phyloP scores from a whole-genome alignment of 2,329 filamentous ascomycete genomes.

The Colletotrichum lini region DNA sequence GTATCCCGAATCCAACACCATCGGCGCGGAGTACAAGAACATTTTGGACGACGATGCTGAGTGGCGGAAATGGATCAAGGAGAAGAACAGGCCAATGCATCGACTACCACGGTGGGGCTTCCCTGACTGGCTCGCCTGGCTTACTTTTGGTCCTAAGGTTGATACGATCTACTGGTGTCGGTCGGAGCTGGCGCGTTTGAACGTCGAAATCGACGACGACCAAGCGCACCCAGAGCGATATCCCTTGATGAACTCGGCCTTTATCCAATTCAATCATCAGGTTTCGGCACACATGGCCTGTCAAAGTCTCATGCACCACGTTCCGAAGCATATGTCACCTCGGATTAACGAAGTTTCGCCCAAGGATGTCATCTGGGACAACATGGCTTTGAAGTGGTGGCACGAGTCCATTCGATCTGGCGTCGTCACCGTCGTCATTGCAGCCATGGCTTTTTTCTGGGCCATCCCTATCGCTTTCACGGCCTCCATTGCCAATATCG shows the following conservation, averaged over 20 bases:
- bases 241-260: constrained; percentile 94
- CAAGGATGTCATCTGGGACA: constrained; percentile 94
- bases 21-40: constrained; percentile 67
- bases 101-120: constrained; percentile 74
- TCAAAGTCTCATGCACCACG: constrained; percentile 89
- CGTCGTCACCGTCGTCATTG: constrained; percentile 75
- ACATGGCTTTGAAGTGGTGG: constrained; percentile 98
- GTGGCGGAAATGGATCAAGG: constrained; percentile 88
- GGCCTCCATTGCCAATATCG: constrained; percentile 84
- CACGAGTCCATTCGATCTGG: constrained; percentile 82
- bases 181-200: constrained; percentile 86
- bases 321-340: constrained; percentile 94
- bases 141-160: constrained; percentile 90
- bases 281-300: constrained; percentile 98
- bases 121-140: constrained; percentile 78
- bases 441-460: constrained; percentile 88
- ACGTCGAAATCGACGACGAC: constrained; percentile 91
- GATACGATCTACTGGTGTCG: constrained; percentile 96
- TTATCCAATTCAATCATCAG: constrained; percentile 98
- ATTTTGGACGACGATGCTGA: constrained; percentile 68
- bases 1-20: constrained; percentile 76
- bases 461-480: constrained; percentile 92
- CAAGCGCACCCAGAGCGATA: constrained; percentile 89
- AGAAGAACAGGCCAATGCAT: constrained; percentile 88
- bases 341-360: constrained; percentile 94